Evolutionary conservation across 805 yeast genomes (phyloP), one percentile per base, ranked within the genome.

Genomic region (Brettanomyces anomalus): DNA sequence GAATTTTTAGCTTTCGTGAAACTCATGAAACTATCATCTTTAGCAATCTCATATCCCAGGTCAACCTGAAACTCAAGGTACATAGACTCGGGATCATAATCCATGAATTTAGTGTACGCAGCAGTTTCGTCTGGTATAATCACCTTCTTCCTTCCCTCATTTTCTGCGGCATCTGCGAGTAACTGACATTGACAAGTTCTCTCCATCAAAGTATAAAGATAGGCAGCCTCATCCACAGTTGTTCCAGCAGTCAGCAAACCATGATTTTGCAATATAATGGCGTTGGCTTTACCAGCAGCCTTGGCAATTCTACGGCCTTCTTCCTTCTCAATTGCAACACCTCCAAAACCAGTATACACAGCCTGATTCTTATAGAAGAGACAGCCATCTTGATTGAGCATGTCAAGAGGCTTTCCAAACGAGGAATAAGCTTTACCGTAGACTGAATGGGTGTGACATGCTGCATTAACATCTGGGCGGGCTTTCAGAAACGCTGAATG

Each of bases 321-420:
- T 40, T 71, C 75, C 18, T 62, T 67, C 50, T 79, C 84, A 21
- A 82, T 51, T 0, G 87, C 94, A 43, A 85, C 85, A 33, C 94
- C 94, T 26, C 93, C 93, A 59, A 83, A 84, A 55, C 76, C 74
- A 16, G 54, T 46, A 60, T 81, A 82, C 3, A 85, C 88, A 1
- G 79, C 61, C 48, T 83, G 93, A 39, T 66, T 64, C 31, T 79
- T 74, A 67, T 80, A 79, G 51, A 85, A 76, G 10, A 69, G 64
- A 58, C 89, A 82, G 4, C 68, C 81, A 52, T 85, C 94, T 65
- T 85, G 94, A 62, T 79, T 83, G 47, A 85, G 54, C 93, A 85
- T 85, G 46, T 83, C 89, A 49, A 85, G 65, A 13, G 78, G 79
- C 50, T 67, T 68, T 32, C 82, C 86, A 54, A 81, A 79, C 0